Percentiles rank a stretch among this genome's conserved stretches.
These are phyloP conservation scores for Filobasidium floriforme DNA, from an alignment of 768 basidiomycete genomes.

Conservation along the genomic window DNA sequence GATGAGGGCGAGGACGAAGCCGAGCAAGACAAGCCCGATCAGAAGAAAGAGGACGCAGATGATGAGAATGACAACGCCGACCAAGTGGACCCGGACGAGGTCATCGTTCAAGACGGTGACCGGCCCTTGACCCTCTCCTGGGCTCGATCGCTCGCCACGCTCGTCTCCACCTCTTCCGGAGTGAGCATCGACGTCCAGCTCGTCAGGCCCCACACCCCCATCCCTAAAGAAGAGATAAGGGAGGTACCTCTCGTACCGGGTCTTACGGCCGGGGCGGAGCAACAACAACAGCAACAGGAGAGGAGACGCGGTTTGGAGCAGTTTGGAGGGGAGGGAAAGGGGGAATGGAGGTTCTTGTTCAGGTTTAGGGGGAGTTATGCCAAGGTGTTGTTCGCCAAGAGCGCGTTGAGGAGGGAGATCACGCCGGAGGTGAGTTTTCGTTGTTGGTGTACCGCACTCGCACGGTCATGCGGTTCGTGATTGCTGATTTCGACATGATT, in stretches of 20 bases:
- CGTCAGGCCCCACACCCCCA: background rate
- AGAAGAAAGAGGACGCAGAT: background rate
- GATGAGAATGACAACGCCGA: background rate
- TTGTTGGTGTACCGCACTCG: background rate
- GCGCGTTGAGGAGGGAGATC: constrained; percentile 2
- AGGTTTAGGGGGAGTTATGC: constrained; percentile 2
- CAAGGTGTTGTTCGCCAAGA: constrained; percentile 5
- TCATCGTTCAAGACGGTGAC: background rate
- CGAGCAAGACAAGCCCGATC: constrained; percentile 19
- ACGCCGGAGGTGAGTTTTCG: constrained; percentile 1
- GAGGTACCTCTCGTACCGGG: background rate
- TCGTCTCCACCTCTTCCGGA: background rate
- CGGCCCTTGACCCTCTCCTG: background rate
- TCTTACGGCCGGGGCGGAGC: background rate
- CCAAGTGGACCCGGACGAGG: background rate
- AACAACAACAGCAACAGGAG: background rate
- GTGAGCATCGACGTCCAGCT: background rate
- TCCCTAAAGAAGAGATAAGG: background rate
- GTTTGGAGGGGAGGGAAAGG: constrained; percentile 35
- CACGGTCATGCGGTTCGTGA: background rate
- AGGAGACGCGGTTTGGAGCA: constrained; percentile 24
- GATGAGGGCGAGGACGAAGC: background rate
- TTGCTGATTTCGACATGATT: too few relatives aligned
- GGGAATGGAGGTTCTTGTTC: constrained; percentile 20
- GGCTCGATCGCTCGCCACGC: background rate